phyloP scores from a whole-genome alignment of 345 rosid genomes.

The Hirschfeldia incana region DNA sequence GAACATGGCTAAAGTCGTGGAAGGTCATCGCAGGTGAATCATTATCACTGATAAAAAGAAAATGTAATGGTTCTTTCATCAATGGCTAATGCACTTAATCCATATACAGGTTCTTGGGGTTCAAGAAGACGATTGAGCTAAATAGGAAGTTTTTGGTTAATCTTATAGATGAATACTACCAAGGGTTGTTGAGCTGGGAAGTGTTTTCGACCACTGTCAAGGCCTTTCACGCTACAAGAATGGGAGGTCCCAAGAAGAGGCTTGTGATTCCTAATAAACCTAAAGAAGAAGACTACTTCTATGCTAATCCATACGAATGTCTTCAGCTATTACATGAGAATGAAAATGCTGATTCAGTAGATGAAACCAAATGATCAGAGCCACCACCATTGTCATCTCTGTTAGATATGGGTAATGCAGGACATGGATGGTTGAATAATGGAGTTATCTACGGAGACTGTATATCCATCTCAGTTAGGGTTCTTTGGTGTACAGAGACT shows the following conservation, averaged over 20 bases:
- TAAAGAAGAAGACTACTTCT: slow-evolving; percentile 94
- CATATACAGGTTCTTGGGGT: slow-evolving; percentile 69
- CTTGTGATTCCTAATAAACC: slow-evolving; percentile 76
- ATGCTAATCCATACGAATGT: slow-evolving; percentile 94
- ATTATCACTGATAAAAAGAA: neutral
- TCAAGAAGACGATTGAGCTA: slow-evolving; percentile 80
- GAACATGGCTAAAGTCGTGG: slow-evolving; percentile 99
- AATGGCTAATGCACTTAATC: neutral
- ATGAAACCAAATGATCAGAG: slow-evolving; percentile 29
- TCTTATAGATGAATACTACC: slow-evolving; percentile 70
- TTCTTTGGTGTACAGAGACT: neutral
- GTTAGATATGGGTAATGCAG: slow-evolving; percentile 18
- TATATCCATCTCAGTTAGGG: slow-evolving; percentile 10
- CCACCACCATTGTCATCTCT: neutral
- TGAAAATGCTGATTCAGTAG: slow-evolving; percentile 26
- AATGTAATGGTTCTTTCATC: neutral
- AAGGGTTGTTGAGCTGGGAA: slow-evolving; percentile 71
- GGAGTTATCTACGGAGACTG: slow-evolving; percentile 2
- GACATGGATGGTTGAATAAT: slow-evolving; percentile 29
- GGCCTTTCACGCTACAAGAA: slow-evolving; percentile 62
- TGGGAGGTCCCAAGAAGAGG: slow-evolving; percentile 70
- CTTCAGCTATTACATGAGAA: slow-evolving; percentile 53
- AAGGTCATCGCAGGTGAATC: slow-evolving; percentile 93
- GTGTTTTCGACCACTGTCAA: slow-evolving; percentile 82
- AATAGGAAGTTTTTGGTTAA: slow-evolving; percentile 78